Conservation (phyloP, 805 yeast species). For the Yamadazyma akitaensis region DNA sequence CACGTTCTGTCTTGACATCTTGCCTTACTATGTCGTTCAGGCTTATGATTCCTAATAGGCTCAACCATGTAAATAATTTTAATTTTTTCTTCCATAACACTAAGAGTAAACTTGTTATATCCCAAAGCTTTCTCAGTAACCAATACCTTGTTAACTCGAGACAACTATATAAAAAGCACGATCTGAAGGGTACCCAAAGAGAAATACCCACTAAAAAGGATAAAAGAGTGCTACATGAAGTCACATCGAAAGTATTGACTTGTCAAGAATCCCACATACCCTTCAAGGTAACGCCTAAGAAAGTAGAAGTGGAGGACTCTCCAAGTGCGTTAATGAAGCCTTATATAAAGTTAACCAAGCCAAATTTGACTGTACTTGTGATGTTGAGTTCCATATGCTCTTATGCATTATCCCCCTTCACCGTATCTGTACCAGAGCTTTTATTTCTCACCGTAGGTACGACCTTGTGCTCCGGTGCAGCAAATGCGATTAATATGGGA, state of each 20-base stretch:
- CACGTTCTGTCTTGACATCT: background rate
- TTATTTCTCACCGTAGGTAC: slow-evolving; percentile 80
- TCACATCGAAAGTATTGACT: slow-evolving; percentile 42
- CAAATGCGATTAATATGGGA: slow-evolving; percentile 96
- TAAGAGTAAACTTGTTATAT: slow-evolving; percentile 24
- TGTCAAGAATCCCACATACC: slow-evolving; percentile 54
- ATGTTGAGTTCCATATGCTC: slow-evolving; percentile 91
- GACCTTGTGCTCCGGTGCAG: slow-evolving; percentile 83
- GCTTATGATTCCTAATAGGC: slow-evolving; percentile 14
- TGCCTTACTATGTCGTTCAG: slow-evolving; percentile 3
- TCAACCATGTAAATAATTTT: slow-evolving; percentile 24
- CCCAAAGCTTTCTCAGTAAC: slow-evolving; percentile 35
- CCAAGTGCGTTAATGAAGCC: slow-evolving; percentile 49
- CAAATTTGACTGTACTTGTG: slow-evolving; percentile 80
- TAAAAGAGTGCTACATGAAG: slow-evolving; percentile 27
- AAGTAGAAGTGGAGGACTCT: slow-evolving; percentile 9
- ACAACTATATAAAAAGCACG: slow-evolving; percentile 4
- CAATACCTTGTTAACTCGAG: slow-evolving; percentile 17
- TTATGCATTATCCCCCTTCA: slow-evolving; percentile 84
- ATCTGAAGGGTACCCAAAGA: background rate
- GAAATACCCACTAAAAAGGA: slow-evolving; percentile 1
- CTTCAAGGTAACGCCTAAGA: slow-evolving; percentile 51
- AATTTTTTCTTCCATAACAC: slow-evolving; percentile 38
- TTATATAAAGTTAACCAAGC: slow-evolving; percentile 83
- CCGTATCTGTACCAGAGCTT: slow-evolving; percentile 70